Evolutionary conservation across 805 yeast genomes (phyloP), one percentile per base, ranked within the genome.

Genomic region (Teunomyces stri): DNA sequence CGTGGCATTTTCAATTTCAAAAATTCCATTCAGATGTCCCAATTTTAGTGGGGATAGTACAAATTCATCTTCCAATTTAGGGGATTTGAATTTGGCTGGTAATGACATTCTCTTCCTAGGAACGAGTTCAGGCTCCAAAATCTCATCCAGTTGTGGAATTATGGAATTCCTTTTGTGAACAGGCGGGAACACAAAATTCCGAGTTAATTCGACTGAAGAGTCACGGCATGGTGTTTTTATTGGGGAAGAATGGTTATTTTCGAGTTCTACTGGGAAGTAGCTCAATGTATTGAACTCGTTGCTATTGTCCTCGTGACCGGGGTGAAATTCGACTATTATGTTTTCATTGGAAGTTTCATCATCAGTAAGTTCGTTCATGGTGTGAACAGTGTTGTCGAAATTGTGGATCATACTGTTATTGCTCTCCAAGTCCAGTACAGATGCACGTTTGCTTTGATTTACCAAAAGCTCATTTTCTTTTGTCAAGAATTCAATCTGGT

Each of bases 401-500:
- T 45, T 41, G 25, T 49, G 39, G 16, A 42, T 35, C 5, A 43
- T 49, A n/a, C 47, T 43, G 9, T 30, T 16, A n/a, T 34, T 34
- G 30, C 39, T 41, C 12, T 45, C 47, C 33, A 21, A 22, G 30
- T 47, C 43, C 36, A 47, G 42, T 18, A 44, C 42, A 12, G 38
- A 36, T 12, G 46, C 45, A 22, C 39, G 49, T 29, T 48, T 48
- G 29, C 49, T 52, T 46, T 50, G 50, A 13, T 35, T 50, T 9
- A 48, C 42, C 34, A 52, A 43, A 12, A 47, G 21, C 18, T 59
- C 60, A 31, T 56, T 61, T 46, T 74, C 72, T 44, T 66, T 69
- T 39, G 76, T 70, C 49, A 79, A 62, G 52, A 65, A 62, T 55
- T 80, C 85, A 37, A 80, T 66, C 60, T 80, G 82, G 54, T 79